phyloP scores from a whole-genome alignment of 129 eudicot genomes.

The Escallonia rubra region DNA sequence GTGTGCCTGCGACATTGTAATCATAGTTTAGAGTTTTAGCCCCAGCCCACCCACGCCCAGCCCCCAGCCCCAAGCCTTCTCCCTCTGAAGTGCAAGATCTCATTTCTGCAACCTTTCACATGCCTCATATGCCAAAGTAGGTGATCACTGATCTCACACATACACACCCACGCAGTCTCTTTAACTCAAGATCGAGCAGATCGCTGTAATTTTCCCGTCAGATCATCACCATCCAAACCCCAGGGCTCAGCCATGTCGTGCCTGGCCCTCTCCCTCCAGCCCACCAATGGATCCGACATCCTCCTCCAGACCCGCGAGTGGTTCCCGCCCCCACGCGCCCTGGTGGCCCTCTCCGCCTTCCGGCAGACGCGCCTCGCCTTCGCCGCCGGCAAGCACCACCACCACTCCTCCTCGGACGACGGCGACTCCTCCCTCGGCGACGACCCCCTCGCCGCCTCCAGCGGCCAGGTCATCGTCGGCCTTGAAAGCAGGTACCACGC shows the following conservation, averaged over 20 bases:
- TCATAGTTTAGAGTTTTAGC: no score
- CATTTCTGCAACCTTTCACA: no score
- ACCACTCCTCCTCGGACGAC: slow-evolving; percentile 23
- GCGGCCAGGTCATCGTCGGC: slow-evolving; percentile 88
- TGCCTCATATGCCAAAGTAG: no score
- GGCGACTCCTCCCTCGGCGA: slow-evolving; percentile 60
- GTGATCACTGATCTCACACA: no score
- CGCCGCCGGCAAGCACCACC: slow-evolving; percentile 46
- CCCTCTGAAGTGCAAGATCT: no score
- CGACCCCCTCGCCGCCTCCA: slow-evolving; percentile 92
- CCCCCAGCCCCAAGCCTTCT: no score
- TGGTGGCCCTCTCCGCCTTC: slow-evolving; percentile 81
- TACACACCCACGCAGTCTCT: no score
- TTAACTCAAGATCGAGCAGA: no score
- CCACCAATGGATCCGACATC: slow-evolving; percentile 81
- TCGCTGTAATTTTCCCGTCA: no score
- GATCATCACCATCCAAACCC: not conserved
- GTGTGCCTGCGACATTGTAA: no score
- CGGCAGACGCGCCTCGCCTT: slow-evolving; percentile 77
- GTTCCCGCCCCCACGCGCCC: slow-evolving; percentile 95
- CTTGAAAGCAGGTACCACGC: slow-evolving; percentile 56
- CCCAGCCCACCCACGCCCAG: no score
- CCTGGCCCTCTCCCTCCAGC: slow-evolving; percentile 85
- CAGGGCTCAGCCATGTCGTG: slow-evolving; percentile 64
- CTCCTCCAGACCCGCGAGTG: slow-evolving; percentile 97